These are phyloP conservation scores for Myochromella boudieri DNA, from an alignment of 768 basidiomycete genomes.

Conservation along the genomic window DNA sequence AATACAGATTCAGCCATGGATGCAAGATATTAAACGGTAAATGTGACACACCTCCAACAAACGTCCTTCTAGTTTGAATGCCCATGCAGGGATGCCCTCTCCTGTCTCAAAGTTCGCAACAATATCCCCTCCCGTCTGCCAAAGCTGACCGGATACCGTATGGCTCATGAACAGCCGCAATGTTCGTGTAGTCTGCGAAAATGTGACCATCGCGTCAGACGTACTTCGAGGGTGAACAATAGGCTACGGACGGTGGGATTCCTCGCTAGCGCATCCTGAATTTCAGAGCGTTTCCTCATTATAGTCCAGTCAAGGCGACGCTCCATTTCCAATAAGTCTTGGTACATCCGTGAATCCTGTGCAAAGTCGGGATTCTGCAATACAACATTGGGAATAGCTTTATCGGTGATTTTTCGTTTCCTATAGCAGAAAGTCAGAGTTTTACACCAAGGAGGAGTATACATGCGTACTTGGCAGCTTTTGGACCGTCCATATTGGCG, in stretches of 20 bases:
- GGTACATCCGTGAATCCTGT: constrained; percentile 84
- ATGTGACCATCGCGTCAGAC: constrained; percentile 11
- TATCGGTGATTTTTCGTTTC: constrained; percentile 79
- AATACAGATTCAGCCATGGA: constrained; percentile 1
- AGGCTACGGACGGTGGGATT: constrained; percentile 58
- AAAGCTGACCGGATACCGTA: constrained; percentile 79
- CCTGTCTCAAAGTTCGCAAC: constrained; percentile 72
- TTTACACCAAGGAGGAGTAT: background rate
- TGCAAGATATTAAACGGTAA: background rate
- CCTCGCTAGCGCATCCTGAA: constrained; percentile 83
- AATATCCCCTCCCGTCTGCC: constrained; percentile 67
- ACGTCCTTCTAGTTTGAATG: constrained; percentile 83
- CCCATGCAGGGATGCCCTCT: constrained; percentile 88
- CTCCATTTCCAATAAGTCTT: constrained; percentile 84
- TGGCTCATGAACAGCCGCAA: constrained; percentile 87
- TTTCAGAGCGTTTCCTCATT: constrained; percentile 84
- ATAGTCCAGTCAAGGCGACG: constrained; percentile 94
- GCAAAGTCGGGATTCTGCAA: constrained; percentile 74
- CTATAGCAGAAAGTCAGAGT: constrained; percentile 32
- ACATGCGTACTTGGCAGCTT: constrained; percentile 34
- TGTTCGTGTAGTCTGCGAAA: constrained; percentile 73
- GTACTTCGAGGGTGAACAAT: background rate
- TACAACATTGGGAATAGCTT: constrained; percentile 74
- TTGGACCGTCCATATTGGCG: constrained; percentile 36
- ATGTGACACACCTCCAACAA: constrained; percentile 65